Evolutionary conservation across 106 monocot genomes (phyloP), one percentile per base, ranked within the genome.

Genomic region (Triglochin maritima): DNA sequence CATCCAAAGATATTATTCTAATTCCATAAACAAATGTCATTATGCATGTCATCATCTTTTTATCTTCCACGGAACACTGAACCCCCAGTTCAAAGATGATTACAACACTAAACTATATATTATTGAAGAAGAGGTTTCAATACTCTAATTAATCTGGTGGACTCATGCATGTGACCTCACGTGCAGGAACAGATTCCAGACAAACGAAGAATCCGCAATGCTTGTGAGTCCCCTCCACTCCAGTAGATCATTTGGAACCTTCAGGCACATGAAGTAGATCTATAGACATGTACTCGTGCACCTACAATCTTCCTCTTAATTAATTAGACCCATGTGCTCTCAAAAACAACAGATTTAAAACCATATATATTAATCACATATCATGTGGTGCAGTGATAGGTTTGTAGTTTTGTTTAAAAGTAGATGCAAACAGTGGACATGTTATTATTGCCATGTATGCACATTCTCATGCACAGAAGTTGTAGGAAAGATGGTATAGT

Each of bases 201-300:
- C 68, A 44, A 57, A 41, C 3, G 68, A 69, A 46, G 54, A 57
- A 69, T 44, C 57, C 10, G 29, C 15, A 51, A 56, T 16, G 56
- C 68, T 57, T 44, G 68, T 69, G 68, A 69, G 57, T 9, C 47
- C 56, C 57, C 56, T 10, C 56, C 68, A 69, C 56, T 10, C 56
- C 68, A 69, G 68, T 69, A 57, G 57, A 56, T 57, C 7, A 69
- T 69, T 57, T 69, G 68, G 68, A 69, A 69, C 17, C 68, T 69
- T 69, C 68, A 69, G 42, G 68, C 57, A 69, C 68, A 66, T 66
- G 66, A 66, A 53, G 11, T 29, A 29, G 29, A 29, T n/a, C 66
- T 53, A 17, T 17, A 53, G 52, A 55, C n/a, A 46, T n/a, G 29
- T 15, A 46, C 68, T 56, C 43, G 56, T 67, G 16, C 8, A 12